Evolutionary conservation across 2,329 filamentous ascomycete genomes (phyloP).

Genomic region (Calonectria pseudoturangicola): DNA sequence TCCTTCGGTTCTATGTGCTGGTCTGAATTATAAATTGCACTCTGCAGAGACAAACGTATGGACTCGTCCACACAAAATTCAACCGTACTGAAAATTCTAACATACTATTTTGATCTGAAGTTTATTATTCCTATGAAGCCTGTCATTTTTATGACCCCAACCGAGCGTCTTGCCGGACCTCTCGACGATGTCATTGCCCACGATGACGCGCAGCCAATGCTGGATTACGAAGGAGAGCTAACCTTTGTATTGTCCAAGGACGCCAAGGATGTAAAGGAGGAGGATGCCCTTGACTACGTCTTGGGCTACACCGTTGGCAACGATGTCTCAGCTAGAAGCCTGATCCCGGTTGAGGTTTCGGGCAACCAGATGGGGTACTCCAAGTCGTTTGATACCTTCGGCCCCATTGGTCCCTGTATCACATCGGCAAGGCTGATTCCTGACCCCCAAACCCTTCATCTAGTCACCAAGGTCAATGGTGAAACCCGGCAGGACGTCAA

Average conservation of each 20-base stretch:
- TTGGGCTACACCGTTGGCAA: conserved; percentile 31
- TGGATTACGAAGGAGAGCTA: not conserved
- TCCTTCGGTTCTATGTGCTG: not conserved
- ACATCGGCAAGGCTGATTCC: not conserved
- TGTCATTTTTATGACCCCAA: conserved; percentile 2
- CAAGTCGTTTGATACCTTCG: conserved; percentile 10
- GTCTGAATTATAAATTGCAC: conserved; percentile 1
- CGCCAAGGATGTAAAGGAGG: conserved; percentile 27
- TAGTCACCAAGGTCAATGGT: conserved; percentile 4
- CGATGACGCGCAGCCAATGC: not conserved
- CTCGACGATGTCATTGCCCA: not conserved
- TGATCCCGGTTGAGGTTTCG: not conserved
- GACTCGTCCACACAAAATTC: not conserved
- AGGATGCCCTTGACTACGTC: conserved; percentile 26
- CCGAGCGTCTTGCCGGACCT: conserved; percentile 1
- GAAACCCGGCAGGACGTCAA: conserved; percentile 1
- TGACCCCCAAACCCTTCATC: not conserved
- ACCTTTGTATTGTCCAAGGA: conserved; percentile 4
- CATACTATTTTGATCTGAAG: not conserved
- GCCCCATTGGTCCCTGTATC: conserved; percentile 1
- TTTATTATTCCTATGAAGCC: not conserved
- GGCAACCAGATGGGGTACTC: conserved; percentile 4
- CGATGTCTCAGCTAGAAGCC: conserved; percentile 27
- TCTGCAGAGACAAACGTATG: not conserved
- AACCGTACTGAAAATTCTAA: not conserved